Conservation (phyloP, 805 yeast genomes). For the Cyberlindnera xylosilytica region DNA sequence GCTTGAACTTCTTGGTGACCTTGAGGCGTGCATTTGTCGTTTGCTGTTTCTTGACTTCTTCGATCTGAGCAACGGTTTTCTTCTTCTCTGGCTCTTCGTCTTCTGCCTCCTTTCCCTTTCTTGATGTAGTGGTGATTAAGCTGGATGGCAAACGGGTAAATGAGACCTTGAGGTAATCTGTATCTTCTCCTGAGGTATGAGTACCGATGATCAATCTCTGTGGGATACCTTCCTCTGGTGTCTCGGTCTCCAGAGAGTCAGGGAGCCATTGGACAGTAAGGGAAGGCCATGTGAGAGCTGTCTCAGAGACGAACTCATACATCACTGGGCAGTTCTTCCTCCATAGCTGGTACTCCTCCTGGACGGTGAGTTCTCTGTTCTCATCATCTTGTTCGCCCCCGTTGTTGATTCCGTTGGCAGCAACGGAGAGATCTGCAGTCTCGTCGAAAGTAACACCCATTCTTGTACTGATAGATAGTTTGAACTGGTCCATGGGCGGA, state of each 20-base stretch:
- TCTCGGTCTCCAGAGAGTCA: constrained; percentile 23
- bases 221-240: constrained; percentile 31
- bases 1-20: constrained; percentile 57
- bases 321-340: constrained; percentile 74
- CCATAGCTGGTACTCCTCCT: constrained; percentile 74
- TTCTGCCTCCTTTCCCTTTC: constrained; percentile 20
- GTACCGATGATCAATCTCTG: constrained; percentile 65
- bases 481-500: no score
- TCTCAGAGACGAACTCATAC: constrained; percentile 81
- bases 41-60: constrained; percentile 20
- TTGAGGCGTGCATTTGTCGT: constrained; percentile 52
- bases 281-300: constrained; percentile 81
- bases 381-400: constrained; percentile 22
- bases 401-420: constrained; percentile 4
- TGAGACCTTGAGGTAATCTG: constrained; percentile 64
- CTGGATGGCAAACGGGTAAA: constrained; percentile 53
- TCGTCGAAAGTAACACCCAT: constrained; percentile 12
- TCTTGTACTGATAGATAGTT: not conserved
- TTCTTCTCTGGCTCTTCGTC: constrained; percentile 24
- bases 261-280: constrained; percentile 79
- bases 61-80: constrained; percentile 9
- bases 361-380: constrained; percentile 30
- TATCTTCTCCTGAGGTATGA: constrained; percentile 68
- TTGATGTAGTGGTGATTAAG: constrained; percentile 24
- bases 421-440: constrained; percentile 3